These are phyloP conservation scores for Saturnispora bothae DNA, from an alignment of 805 yeast species.

Conservation along the genomic window DNA sequence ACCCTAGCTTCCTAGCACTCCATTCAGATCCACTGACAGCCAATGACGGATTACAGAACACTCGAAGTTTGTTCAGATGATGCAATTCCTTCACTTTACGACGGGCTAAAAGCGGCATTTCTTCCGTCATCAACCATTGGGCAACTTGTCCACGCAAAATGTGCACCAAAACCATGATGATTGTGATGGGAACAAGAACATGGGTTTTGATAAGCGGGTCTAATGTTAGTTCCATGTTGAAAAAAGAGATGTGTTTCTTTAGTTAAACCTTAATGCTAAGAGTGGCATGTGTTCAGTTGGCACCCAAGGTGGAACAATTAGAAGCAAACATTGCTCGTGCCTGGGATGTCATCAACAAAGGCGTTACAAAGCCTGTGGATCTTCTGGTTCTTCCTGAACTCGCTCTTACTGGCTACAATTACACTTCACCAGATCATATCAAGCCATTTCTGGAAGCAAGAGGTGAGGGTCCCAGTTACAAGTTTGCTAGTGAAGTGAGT, in stretches of 20 bases:
- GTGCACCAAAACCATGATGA: slow-evolving; percentile 85
- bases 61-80: slow-evolving; percentile 38
- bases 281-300: slow-evolving; percentile 59
- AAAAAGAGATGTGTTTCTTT: not conserved
- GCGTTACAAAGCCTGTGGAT: slow-evolving; percentile 35
- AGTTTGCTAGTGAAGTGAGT: slow-evolving; percentile 50
- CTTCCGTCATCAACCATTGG: slow-evolving; percentile 20
- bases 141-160: slow-evolving; percentile 62
- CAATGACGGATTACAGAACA: not conserved
- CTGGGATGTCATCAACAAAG: slow-evolving; percentile 26
- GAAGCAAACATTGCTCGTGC: slow-evolving; percentile 45
- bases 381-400: slow-evolving; percentile 75
- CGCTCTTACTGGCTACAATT: slow-evolving; percentile 79
- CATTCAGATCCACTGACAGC: slow-evolving; percentile 11
- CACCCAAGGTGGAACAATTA: slow-evolving; percentile 51
- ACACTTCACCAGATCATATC: slow-evolving; percentile 35
- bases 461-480: slow-evolving; percentile 31
- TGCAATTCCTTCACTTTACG: slow-evolving; percentile 52
- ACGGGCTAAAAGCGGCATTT: slow-evolving; percentile 43
- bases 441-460: slow-evolving; percentile 45
- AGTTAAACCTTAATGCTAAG: slow-evolving; percentile 32
- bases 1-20: slow-evolving; percentile 5
- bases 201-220: slow-evolving; percentile 81
- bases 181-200: slow-evolving; percentile 84
- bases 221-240: slow-evolving; percentile 22